phyloP scores from a whole-genome alignment of 352 stramenopile species.

The Phytopythium sindhum region DNA sequence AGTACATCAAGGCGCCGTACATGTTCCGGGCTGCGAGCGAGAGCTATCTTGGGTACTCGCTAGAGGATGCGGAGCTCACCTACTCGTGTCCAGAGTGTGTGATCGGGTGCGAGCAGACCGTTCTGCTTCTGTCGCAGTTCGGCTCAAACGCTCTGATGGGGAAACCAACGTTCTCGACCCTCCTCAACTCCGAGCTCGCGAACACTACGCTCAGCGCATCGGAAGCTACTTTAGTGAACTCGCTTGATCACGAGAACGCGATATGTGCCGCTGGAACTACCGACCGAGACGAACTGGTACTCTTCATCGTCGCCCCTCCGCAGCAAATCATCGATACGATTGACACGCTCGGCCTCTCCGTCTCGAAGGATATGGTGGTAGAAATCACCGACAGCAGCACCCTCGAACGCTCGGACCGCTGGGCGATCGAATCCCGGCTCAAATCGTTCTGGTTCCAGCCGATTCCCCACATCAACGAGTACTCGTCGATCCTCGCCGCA shows the following conservation, averaged over 20 bases:
- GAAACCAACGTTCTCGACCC: slow-evolving; percentile 24
- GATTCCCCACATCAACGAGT: slow-evolving; percentile 25
- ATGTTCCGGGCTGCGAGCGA: slow-evolving; percentile 28
- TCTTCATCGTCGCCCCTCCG: slow-evolving; percentile 21
- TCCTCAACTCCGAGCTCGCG: slow-evolving; percentile 24
- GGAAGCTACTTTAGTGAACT: slow-evolving; percentile 12
- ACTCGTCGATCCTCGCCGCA: slow-evolving; percentile 26
- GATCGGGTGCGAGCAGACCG: slow-evolving; percentile 19
- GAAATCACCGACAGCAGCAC: background rate
- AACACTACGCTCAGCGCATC: slow-evolving; percentile 21
- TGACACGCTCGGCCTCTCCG: background rate
- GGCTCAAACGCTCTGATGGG: slow-evolving; percentile 25
- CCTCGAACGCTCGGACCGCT: background rate
- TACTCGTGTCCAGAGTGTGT: slow-evolving; percentile 22
- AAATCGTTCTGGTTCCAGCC: slow-evolving; percentile 24
- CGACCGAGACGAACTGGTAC: slow-evolving; percentile 22
- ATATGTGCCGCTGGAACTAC: slow-evolving; percentile 24
- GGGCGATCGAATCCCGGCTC: slow-evolving; percentile 17
- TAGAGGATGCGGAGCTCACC: slow-evolving; percentile 19
- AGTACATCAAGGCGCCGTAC: slow-evolving; percentile 31
- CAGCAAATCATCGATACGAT: slow-evolving; percentile 13
- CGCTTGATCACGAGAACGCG: slow-evolving; percentile 12
- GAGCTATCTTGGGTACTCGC: slow-evolving; percentile 26
- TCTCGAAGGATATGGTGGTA: slow-evolving; percentile 6
- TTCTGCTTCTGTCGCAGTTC: slow-evolving; percentile 29